Base-by-base conservation (phyloP, 352 stramenopile species). In the Hyphochytrium catenoides region DNA sequence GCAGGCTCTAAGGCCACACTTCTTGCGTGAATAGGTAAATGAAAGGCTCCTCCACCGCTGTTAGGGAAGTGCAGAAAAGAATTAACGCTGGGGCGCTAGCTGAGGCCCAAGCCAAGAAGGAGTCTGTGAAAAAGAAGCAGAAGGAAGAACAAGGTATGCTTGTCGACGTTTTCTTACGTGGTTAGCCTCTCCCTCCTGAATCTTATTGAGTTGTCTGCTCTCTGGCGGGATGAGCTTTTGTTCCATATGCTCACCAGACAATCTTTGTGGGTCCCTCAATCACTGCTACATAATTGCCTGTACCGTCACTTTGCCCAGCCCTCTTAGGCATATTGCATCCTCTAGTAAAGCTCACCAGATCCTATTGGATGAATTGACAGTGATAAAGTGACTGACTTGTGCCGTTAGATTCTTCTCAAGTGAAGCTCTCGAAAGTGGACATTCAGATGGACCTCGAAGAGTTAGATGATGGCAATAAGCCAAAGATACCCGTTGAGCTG, bases 401-500 rank as follows among this genome's bases (percentile, higher is more conserved):
- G 25, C 15, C 19, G 29, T 51, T 25, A 7, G 26, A 39, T 17
- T 65, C 64, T 36, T 79, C 79, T 31, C 76, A 79, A 43, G 60
- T 62, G n/a, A 12, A 18, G 11, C 18, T 44, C 27, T 43, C 79
- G n/a, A 70, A 74, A 41, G 41, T 61, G 28, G 65, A 67, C 39
- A 14, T 41, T 0, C 57, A 74, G 9, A 64, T 64, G 14, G 65
- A 78, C 28, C 74, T 57, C 15, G 66, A 81, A 22, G 60, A 78
- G 32, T 44, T 66, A 26, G 39, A 38, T 1, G 46, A 43, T 26
- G 47, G 58, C 8, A 41, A 40, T 26, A 44, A 35, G 8, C 23
- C 37, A 5, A 42, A 65, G 31, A 43, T 79, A 17, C 56, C 54
- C 26, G 58, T 83, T 32, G 59, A 76, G 29, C 84, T 89, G 59